Percentiles rank a stretch among this genome's conserved stretches.
Conservation (phyloP, 2,329 filamentous ascomycete genomes). For the Tolypocladium tropicale region DNA sequence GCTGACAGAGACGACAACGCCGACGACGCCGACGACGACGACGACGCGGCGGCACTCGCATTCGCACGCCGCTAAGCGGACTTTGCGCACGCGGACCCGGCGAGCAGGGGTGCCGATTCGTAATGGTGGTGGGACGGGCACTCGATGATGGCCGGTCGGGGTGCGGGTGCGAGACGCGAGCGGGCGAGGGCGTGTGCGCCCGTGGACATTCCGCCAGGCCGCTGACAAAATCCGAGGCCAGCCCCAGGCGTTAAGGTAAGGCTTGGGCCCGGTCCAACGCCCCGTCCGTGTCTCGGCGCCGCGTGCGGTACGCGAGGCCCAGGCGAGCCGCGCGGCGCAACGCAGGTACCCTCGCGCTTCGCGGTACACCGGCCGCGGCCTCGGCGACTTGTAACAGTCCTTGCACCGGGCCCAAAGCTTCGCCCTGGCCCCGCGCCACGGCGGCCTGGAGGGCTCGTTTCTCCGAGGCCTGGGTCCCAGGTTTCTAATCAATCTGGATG, state of each 20-base stretch:
- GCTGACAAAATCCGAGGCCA: conserved; percentile 12
- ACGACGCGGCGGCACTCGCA: conserved; percentile 5
- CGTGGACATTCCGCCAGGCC: conserved; percentile 5
- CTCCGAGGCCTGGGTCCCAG: background rate
- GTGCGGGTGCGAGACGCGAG: background rate
- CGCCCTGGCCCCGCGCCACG: background rate
- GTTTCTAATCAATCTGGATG: conserved; percentile 1
- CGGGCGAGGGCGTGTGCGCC: conserved; percentile 1
- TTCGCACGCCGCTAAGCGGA: conserved; percentile 15
- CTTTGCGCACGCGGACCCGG: conserved; percentile 22
- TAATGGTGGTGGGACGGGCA: background rate
- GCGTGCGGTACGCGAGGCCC: conserved; percentile 3
- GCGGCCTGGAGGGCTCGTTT: background rate
- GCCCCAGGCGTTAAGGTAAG: background rate
- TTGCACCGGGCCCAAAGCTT: background rate
- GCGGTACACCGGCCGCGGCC: conserved; percentile 1
- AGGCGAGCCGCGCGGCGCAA: background rate
- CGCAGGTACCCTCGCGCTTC: conserved; percentile 3
- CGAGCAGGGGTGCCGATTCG: background rate
- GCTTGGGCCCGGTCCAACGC: too few relatives aligned
- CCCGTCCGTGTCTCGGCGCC: conserved; percentile 3
- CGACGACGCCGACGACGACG: conserved; percentile 6
- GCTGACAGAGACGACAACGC: background rate
- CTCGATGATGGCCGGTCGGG: background rate
- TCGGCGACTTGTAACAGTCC: background rate